Conservation (phyloP, 2,329 filamentous ascomycete genomes). For the Hysterium pulicare region DNA sequence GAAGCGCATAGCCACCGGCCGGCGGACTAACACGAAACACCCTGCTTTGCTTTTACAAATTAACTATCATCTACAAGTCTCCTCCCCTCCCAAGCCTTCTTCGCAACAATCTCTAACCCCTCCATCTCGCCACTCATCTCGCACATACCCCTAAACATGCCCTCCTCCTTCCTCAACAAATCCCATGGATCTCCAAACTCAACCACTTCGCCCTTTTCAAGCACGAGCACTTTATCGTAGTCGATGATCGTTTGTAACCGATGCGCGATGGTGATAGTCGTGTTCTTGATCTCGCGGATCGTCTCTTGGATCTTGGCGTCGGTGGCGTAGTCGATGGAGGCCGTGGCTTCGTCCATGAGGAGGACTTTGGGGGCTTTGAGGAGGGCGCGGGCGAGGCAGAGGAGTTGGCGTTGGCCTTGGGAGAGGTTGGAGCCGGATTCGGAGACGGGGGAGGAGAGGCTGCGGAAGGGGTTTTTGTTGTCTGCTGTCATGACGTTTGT, state of each 20-base stretch:
- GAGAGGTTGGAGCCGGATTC: constrained; percentile 94
- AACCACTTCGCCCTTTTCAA: constrained; percentile 82
- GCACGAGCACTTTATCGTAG: constrained; percentile 93
- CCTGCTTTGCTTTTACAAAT: no score
- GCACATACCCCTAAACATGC: constrained; percentile 66
- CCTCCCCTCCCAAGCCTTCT: constrained; percentile 48
- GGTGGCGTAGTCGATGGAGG: constrained; percentile 94
- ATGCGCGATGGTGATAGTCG: constrained; percentile 95
- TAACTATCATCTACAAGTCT: no score
- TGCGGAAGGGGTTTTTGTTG: constrained; percentile 94
- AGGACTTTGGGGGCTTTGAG: constrained; percentile 88
- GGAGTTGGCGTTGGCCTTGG: constrained; percentile 89
- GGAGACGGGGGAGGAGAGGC: constrained; percentile 76
- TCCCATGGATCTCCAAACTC: constrained; percentile 91
- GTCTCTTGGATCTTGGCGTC: constrained; percentile 96
- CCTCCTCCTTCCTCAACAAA: constrained; percentile 60
- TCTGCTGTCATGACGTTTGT: constrained; percentile 48
- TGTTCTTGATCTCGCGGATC: constrained; percentile 85
- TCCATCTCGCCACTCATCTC: constrained; percentile 62
- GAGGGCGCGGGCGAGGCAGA: constrained; percentile 89
- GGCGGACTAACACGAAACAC: no score
- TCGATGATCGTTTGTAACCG: constrained; percentile 94
- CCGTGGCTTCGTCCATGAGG: constrained; percentile 99
- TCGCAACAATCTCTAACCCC: constrained; percentile 54
- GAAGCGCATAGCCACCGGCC: no score